Evolutionary conservation across 2,329 filamentous ascomycete species (phyloP).

Genomic region (Colletotrichum phormii): DNA sequence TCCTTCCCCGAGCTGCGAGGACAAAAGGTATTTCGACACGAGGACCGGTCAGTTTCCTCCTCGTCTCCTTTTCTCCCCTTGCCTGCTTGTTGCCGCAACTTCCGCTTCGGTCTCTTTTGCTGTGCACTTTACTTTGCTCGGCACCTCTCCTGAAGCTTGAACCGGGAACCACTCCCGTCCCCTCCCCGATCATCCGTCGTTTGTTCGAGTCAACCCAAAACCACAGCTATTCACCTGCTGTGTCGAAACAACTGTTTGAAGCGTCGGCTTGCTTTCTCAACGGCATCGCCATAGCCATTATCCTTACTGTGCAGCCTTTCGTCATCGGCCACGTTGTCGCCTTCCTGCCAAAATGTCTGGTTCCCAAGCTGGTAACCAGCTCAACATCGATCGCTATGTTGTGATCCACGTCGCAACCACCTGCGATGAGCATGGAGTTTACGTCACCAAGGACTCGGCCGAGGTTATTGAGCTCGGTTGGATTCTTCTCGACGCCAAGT

Average conservation of each 20-base stretch:
- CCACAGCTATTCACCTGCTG: slow-evolving; percentile 25
- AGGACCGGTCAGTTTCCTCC: slow-evolving; percentile 31
- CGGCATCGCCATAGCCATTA: slow-evolving; percentile 22
- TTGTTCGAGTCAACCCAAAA: slow-evolving; percentile 35
- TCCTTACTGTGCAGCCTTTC: slow-evolving; percentile 33
- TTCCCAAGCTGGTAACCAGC: slow-evolving; percentile 63
- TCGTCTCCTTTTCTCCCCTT: slow-evolving; percentile 27
- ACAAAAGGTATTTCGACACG: slow-evolving; percentile 33
- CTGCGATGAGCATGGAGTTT: slow-evolving; percentile 98
- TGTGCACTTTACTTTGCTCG: slow-evolving; percentile 35
- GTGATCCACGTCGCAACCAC: slow-evolving; percentile 99
- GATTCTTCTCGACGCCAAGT: slow-evolving; percentile 94
- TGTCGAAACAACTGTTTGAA: slow-evolving; percentile 19
- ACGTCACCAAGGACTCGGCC: slow-evolving; percentile 98
- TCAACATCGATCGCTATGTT: slow-evolving; percentile 93
- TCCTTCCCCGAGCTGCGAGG: slow-evolving; percentile 35
- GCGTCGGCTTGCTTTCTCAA: slow-evolving; percentile 15
- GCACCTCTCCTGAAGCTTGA: slow-evolving; percentile 37
- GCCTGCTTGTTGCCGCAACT: slow-evolving; percentile 34
- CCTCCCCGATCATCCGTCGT: slow-evolving; percentile 36
- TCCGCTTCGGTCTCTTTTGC: slow-evolving; percentile 28
- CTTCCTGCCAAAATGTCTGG: slow-evolving; percentile 52
- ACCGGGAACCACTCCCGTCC: slow-evolving; percentile 36
- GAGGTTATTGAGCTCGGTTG: slow-evolving; percentile 99
- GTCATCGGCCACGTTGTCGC: slow-evolving; percentile 33